These are phyloP conservation scores for Colletotrichum horii DNA, from an alignment of 2,329 filamentous ascomycete species.

Conservation along the genomic window DNA sequence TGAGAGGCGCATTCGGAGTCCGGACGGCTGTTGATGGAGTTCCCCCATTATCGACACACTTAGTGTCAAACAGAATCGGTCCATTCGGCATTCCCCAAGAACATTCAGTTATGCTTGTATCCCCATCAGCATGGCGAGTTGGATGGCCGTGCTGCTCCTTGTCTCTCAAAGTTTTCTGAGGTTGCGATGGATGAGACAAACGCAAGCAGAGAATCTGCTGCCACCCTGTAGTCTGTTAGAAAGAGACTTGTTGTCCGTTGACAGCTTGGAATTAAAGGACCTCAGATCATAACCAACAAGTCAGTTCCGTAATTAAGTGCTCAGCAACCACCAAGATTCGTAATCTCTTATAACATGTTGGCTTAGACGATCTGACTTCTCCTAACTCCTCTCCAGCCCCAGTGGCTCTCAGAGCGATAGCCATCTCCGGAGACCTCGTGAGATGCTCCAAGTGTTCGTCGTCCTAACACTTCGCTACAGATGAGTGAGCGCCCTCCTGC, in stretches of 20 bases:
- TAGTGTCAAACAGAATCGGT: background rate
- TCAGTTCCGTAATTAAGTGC: rapidly evolving
- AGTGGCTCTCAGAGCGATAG: background rate
- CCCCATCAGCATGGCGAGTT: background rate
- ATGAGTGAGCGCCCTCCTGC: rapidly evolving
- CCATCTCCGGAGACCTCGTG: rapidly evolving
- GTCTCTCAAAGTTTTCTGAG: background rate
- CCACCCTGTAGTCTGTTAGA: rapidly evolving
- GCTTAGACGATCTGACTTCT: background rate
- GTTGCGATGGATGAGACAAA: rapidly evolving
- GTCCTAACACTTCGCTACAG: rapidly evolving
- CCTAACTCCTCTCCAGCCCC: background rate
- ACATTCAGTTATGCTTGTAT: background rate
- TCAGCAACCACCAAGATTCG: background rate
- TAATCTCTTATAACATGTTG: background rate
- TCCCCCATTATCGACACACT: background rate
- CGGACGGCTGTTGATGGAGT: background rate
- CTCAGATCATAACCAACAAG: no score
- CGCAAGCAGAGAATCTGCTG: background rate
- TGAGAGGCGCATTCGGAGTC: background rate
- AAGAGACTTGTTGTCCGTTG: background rate
- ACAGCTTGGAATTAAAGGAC: background rate
- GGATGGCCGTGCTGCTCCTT: rapidly evolving
- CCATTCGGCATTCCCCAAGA: background rate
- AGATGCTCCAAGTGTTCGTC: background rate